Conservation (phyloP, 2,329 filamentous ascomycete genomes). For the Hypoxylon sp. region DNA sequence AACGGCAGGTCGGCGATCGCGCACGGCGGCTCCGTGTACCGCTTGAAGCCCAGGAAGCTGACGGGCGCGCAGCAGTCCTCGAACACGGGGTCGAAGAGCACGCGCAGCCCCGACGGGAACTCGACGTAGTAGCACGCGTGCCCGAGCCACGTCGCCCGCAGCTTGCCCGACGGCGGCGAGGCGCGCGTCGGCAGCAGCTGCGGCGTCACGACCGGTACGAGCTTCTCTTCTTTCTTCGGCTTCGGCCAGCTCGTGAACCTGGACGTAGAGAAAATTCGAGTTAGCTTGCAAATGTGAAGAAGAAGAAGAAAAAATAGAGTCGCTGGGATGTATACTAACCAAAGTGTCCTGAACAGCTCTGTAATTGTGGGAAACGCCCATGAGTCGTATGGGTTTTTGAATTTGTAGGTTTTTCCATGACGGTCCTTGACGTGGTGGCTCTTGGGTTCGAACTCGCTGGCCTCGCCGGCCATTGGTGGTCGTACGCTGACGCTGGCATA, state of each 20-base stretch:
- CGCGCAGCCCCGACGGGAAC: slow-evolving; percentile 85
- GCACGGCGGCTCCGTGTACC: slow-evolving; percentile 83
- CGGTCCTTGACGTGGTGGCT: slow-evolving; percentile 61
- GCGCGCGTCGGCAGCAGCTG: slow-evolving; percentile 72
- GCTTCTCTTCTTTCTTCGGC: slow-evolving; percentile 66
- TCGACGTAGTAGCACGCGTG: slow-evolving; percentile 96
- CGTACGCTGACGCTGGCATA: slow-evolving; percentile 42
- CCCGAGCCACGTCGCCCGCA: slow-evolving; percentile 93
- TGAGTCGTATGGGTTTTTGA: slow-evolving; percentile 66
- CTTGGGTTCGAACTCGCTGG: slow-evolving; percentile 58
- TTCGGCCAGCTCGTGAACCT: slow-evolving; percentile 57
- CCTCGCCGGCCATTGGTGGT: slow-evolving; percentile 50
- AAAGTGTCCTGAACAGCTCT: slow-evolving; percentile 19
- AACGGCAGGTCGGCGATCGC: slow-evolving; percentile 80
- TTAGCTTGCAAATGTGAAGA: not conserved
- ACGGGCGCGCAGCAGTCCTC: slow-evolving; percentile 87
- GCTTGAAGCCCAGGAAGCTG: slow-evolving; percentile 75
- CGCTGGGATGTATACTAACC: slow-evolving; percentile 33
- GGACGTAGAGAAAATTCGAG: not conserved
- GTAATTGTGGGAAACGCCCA: slow-evolving; percentile 42
- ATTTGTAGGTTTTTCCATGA: slow-evolving; percentile 56
- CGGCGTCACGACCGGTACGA: slow-evolving; percentile 75
- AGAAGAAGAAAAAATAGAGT: not conserved
- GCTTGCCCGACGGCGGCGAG: slow-evolving; percentile 63
- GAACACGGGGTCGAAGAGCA: slow-evolving; percentile 94